These are phyloP conservation scores for Lactifluus piperatus DNA, from an alignment of 768 basidiomycete genomes.

Conservation along the genomic window DNA sequence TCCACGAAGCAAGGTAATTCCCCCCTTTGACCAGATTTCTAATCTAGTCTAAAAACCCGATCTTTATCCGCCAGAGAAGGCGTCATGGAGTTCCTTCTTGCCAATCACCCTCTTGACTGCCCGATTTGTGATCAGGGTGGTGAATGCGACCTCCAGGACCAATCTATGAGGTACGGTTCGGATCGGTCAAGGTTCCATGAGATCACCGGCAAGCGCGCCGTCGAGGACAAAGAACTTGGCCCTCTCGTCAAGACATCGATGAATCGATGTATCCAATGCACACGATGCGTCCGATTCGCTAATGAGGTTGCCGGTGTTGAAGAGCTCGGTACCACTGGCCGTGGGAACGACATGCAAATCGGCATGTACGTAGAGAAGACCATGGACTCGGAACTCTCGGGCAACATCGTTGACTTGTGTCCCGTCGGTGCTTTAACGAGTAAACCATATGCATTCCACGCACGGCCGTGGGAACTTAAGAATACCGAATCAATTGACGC, in stretches of 20 bases:
- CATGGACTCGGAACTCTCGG: slow-evolving; percentile 95
- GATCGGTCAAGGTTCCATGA: slow-evolving; percentile 98
- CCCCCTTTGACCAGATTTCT: neutral
- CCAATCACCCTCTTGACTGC: slow-evolving; percentile 97
- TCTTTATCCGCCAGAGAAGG: slow-evolving; percentile 55
- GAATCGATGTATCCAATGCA: slow-evolving; percentile 99
- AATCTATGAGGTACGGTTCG: slow-evolving; percentile 98
- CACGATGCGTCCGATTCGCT: slow-evolving; percentile 96
- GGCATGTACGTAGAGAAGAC: slow-evolving; percentile 97
- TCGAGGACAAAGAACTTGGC: slow-evolving; percentile 96
- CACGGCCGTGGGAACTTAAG: slow-evolving; percentile 97
- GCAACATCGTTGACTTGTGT: slow-evolving; percentile 95
- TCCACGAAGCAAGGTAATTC: slow-evolving; percentile 78
- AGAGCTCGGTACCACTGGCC: slow-evolving; percentile 92
- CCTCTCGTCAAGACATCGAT: slow-evolving; percentile 98
- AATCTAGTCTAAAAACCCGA: slow-evolving; percentile 13
- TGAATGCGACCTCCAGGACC: slow-evolving; percentile 97
- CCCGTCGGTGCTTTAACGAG: slow-evolving; percentile 97
- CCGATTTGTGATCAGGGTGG: slow-evolving; percentile 99
- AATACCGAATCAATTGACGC: slow-evolving; percentile 96
- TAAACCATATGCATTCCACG: slow-evolving; percentile 97
- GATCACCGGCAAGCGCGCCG: slow-evolving; percentile 94
- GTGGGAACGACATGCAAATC: slow-evolving; percentile 97
- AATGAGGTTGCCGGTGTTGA: slow-evolving; percentile 99
- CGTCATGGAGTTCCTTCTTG: slow-evolving; percentile 97